Evolutionary conservation across 2,329 filamentous ascomycete genomes (phyloP), one percentile per base, ranked within the genome.

Genomic region (Pestalotiopsis sp.): DNA sequence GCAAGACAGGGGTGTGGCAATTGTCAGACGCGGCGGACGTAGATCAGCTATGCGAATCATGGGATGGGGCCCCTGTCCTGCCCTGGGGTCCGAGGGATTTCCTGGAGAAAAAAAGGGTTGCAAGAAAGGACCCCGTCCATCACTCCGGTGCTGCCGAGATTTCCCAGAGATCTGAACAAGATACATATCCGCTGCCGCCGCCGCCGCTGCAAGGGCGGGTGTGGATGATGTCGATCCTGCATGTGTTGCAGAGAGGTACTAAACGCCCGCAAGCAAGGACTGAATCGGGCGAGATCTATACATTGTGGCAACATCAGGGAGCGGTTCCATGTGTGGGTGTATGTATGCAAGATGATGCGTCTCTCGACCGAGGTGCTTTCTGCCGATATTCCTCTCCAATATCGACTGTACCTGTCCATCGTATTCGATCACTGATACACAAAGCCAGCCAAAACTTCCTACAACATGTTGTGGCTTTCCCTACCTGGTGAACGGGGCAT

Each of bases 1-100:
- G 31, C 31, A 36, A 9, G 61, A 64, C 61, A 64, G 61, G 61
- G 61, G 61, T 64, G 36, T 27, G 36, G 27, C 36, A 64, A 36
- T n/a, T 9, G 11, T 14, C 9, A 64, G 36, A 62, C 13, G 55
- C n/a, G 20, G 9, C 55, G 23, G 23, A 36, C 31, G 31, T 36
- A 36, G 31, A 36, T 36, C 31, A 36, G 25, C 17, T 59, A 59
- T 59, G 55, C 55, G 55, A 36, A 36, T 36, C 31, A 36, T 36
- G 31, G 31, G 31, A 36, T 36, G 31, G 31, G 31, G 31, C 31
- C 31, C 31, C 31, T 36, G 31, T 6, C 31, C 31, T 36, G 31
- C 31, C 31, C 31, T 9, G 6, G 31, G 31, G 31, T 9, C 31
- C 7, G 31, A 36, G 31, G 45, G 45, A 52, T 52, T 9, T 52